Evolutionary conservation across 2,329 filamentous ascomycete species (phyloP).

Genomic region (Colletotrichum sp.): DNA sequence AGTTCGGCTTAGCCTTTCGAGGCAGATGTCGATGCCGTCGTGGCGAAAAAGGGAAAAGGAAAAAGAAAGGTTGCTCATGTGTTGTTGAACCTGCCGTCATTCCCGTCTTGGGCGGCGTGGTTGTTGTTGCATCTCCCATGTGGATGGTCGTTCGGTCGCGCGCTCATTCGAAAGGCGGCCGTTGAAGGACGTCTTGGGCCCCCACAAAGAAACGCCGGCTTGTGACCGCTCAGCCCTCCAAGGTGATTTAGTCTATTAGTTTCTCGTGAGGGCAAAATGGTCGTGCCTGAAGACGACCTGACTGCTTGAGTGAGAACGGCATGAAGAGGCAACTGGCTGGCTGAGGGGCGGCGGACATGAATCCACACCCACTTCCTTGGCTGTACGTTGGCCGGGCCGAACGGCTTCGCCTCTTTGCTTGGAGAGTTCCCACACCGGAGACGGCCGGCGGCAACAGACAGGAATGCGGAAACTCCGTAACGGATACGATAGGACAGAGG

Average conservation of each 20-base stretch:
- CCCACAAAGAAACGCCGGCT: background rate
- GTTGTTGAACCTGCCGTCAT: background rate
- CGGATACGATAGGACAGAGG: slow-evolving; percentile 10
- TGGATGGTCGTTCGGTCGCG: background rate
- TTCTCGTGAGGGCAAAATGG: background rate
- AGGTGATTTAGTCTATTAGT: background rate
- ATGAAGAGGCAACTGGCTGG: background rate
- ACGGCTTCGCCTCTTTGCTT: background rate
- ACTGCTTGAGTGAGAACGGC: background rate
- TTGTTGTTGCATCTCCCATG: background rate
- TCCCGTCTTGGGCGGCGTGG: background rate
- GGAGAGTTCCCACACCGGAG: background rate
- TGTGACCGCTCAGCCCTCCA: background rate
- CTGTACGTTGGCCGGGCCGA: slow-evolving; percentile 3
- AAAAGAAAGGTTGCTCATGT: background rate
- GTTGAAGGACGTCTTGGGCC: background rate
- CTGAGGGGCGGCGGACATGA: background rate
- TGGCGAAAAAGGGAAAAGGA: background rate
- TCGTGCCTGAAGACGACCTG: background rate
- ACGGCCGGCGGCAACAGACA: background rate
- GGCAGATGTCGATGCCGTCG: background rate
- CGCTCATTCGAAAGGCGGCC: background rate
- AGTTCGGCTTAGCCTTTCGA: background rate
- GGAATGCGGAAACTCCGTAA: background rate
- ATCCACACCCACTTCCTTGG: background rate